Evolutionary conservation across 352 stramenopile species (phyloP).

Genomic region (Synura sp.): DNA sequence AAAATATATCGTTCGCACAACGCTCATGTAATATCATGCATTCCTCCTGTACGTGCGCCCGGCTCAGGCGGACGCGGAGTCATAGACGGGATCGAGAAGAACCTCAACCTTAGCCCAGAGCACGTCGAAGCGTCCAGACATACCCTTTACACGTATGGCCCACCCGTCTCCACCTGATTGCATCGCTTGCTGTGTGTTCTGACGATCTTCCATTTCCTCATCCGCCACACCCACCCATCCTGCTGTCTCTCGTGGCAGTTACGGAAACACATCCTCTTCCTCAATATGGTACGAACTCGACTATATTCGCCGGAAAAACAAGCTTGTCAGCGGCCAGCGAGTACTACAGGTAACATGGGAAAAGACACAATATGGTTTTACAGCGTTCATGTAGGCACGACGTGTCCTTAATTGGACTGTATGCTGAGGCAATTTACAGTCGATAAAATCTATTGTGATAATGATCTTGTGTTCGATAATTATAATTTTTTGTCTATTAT

Average conservation of each 20-base stretch:
- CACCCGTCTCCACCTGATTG: not conserved
- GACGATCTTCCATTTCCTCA: no score
- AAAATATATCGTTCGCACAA: slow-evolving; percentile 2
- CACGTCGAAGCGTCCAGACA: slow-evolving; percentile 69
- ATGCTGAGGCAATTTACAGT: no score
- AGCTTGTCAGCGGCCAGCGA: slow-evolving; percentile 70
- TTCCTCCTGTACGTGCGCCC: not conserved
- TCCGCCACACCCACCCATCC: no score
- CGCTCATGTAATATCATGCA: not conserved
- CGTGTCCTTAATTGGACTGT: no score
- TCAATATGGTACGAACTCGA: slow-evolving; percentile 77
- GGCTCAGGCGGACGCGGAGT: slow-evolving; percentile 58
- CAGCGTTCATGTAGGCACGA: no score
- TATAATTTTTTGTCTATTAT: no score
- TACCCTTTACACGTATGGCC: slow-evolving; percentile 53
- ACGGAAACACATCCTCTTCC: slow-evolving; percentile 72
- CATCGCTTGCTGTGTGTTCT: not conserved
- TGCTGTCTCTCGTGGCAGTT: slow-evolving; percentile 53
- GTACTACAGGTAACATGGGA: slow-evolving; percentile 73
- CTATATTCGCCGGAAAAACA: slow-evolving; percentile 67
- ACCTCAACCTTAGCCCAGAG: slow-evolving; percentile 66
- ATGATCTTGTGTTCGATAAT: no score
- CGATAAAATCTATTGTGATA: no score
- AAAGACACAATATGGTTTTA: slow-evolving; percentile 4
- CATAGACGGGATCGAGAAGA: slow-evolving; percentile 78